Evolutionary conservation across 805 yeast genomes (phyloP).

Genomic region (Pichia eremophila): DNA sequence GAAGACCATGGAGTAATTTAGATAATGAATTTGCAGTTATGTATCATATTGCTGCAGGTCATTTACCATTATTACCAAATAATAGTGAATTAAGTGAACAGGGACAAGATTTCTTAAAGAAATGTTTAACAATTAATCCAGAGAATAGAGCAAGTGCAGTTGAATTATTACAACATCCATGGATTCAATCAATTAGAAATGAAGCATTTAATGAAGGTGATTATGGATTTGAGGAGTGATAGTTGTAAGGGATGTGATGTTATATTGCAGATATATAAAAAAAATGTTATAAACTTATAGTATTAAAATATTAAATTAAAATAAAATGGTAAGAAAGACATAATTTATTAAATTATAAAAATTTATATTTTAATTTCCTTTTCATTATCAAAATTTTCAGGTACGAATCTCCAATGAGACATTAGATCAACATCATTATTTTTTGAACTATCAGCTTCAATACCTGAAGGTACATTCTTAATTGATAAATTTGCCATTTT

Average conservation of each 20-base stretch:
- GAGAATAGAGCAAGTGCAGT: constrained; percentile 71
- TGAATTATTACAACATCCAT: constrained; percentile 79
- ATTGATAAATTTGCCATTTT: constrained; percentile 47
- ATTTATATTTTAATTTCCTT: constrained; percentile 41
- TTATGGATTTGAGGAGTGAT: not conserved
- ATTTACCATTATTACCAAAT: constrained; percentile 76
- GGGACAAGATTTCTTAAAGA: constrained; percentile 62
- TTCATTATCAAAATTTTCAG: constrained; percentile 48
- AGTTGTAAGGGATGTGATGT: not conserved
- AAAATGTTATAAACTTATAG: too few relatives aligned
- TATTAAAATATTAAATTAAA: not conserved
- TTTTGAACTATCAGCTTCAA: constrained; percentile 26
- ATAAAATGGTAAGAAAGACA: not conserved
- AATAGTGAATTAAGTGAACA: constrained; percentile 65
- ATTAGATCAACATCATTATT: constrained; percentile 43
- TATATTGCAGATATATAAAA: too few relatives aligned
- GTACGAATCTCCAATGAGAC: constrained; percentile 63
- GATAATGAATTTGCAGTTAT: constrained; percentile 98
- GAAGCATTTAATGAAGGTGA: constrained; percentile 48
- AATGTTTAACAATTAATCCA: constrained; percentile 80
- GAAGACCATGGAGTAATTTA: constrained; percentile 91
- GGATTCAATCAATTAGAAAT: constrained; percentile 69
- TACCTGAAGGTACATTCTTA: constrained; percentile 61
- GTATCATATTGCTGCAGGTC: constrained; percentile 97
- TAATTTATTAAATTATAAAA: too few relatives aligned